Evolutionary conservation across 2,329 filamentous ascomycete species (phyloP), one percentile per base, ranked within the genome.

Genomic region (Stachybotrys chartarum): DNA sequence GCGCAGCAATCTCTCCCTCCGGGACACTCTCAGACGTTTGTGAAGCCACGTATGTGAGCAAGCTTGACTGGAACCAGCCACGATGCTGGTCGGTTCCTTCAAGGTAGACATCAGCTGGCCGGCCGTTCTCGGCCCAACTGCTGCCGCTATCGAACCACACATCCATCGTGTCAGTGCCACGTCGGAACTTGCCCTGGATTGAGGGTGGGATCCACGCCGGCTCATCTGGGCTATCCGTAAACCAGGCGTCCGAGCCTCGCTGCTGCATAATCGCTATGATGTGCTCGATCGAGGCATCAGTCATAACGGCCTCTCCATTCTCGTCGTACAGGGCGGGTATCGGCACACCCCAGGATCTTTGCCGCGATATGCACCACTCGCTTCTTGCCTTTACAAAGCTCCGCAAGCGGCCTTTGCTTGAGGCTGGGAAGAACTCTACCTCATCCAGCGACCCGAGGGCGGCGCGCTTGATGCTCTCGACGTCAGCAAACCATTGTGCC

Each of bases 121-220:
- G 66, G 8, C 70, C 63, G 31, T 75, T 77, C 66, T 83, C 78
- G 5, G 78, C 88, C 94, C 94, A 99, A 66, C 91, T 96, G 52
- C 89, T 96, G 6, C 94, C 94, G 61, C 94, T 97, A 70, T 99
- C 94, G 63, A 99, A 99, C 94, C 94, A 99, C 10, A 99, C 94
- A 70, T 99, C 94, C 94, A 99, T 99, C 0, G 94, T 99, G 66
- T 99, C 94, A 48, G 79, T 89, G 14, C 93, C 93, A 59, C 94
- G 87, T 51, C 81, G 77, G 66, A 87, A 94, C 6, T 74, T 67
- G 8, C 77, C 76, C 14, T 78, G 74, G 1, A 96, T 75, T 10
- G 82, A 80, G 6, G 82, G 71, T 2, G 86, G 84, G 35, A 95
- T 78, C 93, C 93, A 99, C 1, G 82, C 83, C 30, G 80, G 74